Percentiles rank a stretch among this genome's conserved stretches.
Conservation (phyloP, 805 yeast species). For the Metschnikowia corniflorae region DNA sequence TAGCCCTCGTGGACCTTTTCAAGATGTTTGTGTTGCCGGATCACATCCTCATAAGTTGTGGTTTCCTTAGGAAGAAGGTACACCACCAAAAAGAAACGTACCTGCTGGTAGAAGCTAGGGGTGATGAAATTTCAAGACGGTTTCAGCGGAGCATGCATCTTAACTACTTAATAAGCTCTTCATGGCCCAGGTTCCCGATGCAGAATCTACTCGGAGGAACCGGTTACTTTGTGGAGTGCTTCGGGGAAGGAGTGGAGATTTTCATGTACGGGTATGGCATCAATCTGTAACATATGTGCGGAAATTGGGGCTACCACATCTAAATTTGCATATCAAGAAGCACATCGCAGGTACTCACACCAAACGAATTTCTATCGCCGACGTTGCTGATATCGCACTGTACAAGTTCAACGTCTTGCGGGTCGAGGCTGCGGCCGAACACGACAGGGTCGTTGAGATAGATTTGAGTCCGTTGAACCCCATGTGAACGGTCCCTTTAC, state of each 20-base stretch:
- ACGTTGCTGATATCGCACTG: constrained; percentile 65
- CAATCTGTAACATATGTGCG: constrained; percentile 99
- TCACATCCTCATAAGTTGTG: neutral
- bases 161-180: too few species aligned
- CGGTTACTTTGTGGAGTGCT: constrained; percentile 92
- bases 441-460: constrained; percentile 89
- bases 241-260: constrained; percentile 87
- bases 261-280: constrained; percentile 99
- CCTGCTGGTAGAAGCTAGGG: neutral
- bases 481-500: constrained; percentile 97
- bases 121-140: neutral
- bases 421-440: constrained; percentile 86
- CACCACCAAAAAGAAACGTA: neutral
- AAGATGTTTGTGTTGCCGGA: neutral
- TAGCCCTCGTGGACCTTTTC: constrained; percentile 1
- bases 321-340: constrained; percentile 87
- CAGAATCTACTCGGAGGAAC: constrained; percentile 99
- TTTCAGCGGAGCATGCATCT: neutral
- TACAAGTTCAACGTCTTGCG: constrained; percentile 57
- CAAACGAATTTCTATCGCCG: constrained; percentile 83
- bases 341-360: constrained; percentile 71
- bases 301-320: constrained; percentile 99
- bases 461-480: constrained; percentile 84
- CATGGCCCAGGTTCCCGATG: too few species aligned
- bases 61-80: neutral